Percentiles rank a stretch among this genome's conserved stretches.
phyloP scores from a whole-genome alignment of 305 asterid species.

The Fraxinus dipetala region DNA sequence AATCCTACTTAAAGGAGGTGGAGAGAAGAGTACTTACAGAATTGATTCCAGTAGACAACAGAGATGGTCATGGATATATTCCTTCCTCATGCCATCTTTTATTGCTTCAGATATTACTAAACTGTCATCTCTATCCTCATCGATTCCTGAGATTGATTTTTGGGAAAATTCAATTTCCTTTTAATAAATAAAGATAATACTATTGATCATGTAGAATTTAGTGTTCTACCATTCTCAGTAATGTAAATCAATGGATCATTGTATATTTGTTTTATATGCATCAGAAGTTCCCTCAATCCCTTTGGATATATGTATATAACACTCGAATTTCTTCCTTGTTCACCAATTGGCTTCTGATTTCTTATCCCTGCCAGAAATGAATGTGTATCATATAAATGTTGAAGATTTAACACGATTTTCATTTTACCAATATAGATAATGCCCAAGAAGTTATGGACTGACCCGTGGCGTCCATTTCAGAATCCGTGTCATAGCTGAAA shows the following conservation, averaged over 20 bases:
- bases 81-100: slow-evolving; percentile 41
- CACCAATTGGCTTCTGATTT: slow-evolving; percentile 44
- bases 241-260: slow-evolving; percentile 39
- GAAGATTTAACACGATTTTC: background rate
- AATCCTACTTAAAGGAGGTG: background rate
- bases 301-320: slow-evolving; percentile 46
- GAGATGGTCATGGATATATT: slow-evolving; percentile 45
- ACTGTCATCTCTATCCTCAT: slow-evolving; percentile 34
- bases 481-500: slow-evolving; percentile 39
- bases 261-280: slow-evolving; percentile 26
- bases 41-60: slow-evolving; percentile 46
- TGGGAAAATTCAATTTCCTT: background rate
- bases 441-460: background rate
- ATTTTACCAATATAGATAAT: background rate
- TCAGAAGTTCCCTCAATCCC: slow-evolving; percentile 41
- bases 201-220: background rate
- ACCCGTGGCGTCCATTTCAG: slow-evolving; percentile 41
- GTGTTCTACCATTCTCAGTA: slow-evolving; percentile 46
- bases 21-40: slow-evolving; percentile 25
- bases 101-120: slow-evolving; percentile 32
- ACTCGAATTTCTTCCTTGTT: slow-evolving; percentile 42
- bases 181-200: background rate
- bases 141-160: slow-evolving; percentile 32
- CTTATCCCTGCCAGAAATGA: slow-evolving; percentile 22
- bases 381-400: background rate